These are phyloP conservation scores for Starmerella geochares DNA, from an alignment of 805 yeast genomes.

Conservation along the genomic window DNA sequence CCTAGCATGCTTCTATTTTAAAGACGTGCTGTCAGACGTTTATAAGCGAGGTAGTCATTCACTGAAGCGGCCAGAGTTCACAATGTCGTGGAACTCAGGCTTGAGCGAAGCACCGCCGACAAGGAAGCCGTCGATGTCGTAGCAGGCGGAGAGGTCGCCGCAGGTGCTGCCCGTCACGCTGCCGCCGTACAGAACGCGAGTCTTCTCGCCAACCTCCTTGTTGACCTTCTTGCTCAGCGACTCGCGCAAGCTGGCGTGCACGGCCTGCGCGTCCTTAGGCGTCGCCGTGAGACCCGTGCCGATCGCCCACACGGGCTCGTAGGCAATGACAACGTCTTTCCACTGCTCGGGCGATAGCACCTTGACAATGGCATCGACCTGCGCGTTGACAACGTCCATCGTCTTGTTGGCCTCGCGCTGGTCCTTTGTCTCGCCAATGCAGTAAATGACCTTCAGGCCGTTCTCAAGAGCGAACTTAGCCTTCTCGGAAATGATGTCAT, in stretches of 20 bases:
- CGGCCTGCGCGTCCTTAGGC: conserved; percentile 93
- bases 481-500: conserved; percentile 86
- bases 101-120: conserved; percentile 99
- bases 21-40: not conserved
- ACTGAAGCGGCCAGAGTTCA: conserved; percentile 41
- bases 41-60: not conserved
- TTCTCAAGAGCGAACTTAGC: conserved; percentile 84
- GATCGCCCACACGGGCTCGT: conserved; percentile 99
- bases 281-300: conserved; percentile 99
- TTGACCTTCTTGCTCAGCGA: conserved; percentile 72
- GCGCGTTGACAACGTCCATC: conserved; percentile 75
- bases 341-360: conserved; percentile 63
- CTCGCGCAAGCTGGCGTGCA: conserved; percentile 79
- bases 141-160: conserved; percentile 76
- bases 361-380: conserved; percentile 77
- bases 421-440: conserved; percentile 95
- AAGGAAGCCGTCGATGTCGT: conserved; percentile 94
- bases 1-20: not conserved
- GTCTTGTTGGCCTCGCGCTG: conserved; percentile 87
- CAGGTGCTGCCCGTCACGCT: conserved; percentile 95
- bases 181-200: conserved; percentile 96
- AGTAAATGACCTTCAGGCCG: conserved; percentile 83
- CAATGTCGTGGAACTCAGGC: conserved; percentile 93
- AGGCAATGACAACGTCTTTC: conserved; percentile 87
- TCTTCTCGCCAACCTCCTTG: conserved; percentile 59